A percentile compares a stretch with the other conserved stretches of the same genome.
Evolutionary conservation across 2,329 filamentous ascomycete genomes (phyloP).

Genomic region (Talaromyces sp.): DNA sequence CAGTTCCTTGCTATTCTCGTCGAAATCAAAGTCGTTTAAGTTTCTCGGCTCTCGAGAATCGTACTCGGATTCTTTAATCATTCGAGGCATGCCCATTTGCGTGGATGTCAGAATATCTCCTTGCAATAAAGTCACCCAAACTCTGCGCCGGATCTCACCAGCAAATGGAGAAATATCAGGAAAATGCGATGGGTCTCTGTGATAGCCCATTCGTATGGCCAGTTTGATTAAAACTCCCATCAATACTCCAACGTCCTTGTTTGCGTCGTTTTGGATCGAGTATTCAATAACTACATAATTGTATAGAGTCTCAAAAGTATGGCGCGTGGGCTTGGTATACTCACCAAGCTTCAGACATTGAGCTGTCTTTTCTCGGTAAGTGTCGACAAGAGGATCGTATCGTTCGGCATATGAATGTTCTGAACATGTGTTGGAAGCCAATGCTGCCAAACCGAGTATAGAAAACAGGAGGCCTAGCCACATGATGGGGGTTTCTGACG

Average conservation of each 20-base stretch:
- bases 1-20: not conserved
- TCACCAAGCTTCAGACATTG: not conserved
- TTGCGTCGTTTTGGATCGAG: not conserved
- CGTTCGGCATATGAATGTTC: not conserved
- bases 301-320: not conserved
- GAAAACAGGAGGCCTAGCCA: constrained; percentile 1
- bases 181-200: not conserved
- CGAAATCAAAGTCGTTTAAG: not conserved
- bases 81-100: not conserved
- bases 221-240: not conserved
- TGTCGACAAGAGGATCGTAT: not conserved
- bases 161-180: not conserved
- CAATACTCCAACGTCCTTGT: not conserved
- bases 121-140: not conserved
- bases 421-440: not conserved
- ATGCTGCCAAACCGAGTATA: not conserved
- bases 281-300: not conserved
- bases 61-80: not conserved
- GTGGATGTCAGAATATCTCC: not conserved
- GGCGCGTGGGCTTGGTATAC: not conserved
- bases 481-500: not conserved
- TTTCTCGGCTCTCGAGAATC: not conserved
- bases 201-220: not conserved
- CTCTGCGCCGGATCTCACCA: not conserved
- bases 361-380: not conserved